A percentile compares a stretch with the other conserved stretches of the same genome.
Evolutionary conservation across 1,284 basidiomycete genomes (phyloP).

Genomic region (Ustilago vetiveriae): DNA sequence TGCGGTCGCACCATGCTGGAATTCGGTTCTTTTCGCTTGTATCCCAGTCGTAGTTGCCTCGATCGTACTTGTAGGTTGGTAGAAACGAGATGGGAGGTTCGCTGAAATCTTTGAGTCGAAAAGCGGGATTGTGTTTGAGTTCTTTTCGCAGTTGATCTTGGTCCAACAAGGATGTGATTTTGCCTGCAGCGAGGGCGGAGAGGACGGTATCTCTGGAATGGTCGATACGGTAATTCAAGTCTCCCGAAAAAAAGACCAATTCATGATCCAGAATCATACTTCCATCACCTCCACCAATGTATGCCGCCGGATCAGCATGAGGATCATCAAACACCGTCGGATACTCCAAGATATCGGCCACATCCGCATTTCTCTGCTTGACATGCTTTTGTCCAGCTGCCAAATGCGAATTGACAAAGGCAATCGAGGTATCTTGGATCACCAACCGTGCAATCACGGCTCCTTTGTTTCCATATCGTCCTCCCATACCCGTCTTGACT

Average conservation of each 20-base stretch:
- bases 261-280: slow-evolving; percentile 95
- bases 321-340: slow-evolving; percentile 34
- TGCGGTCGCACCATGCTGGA: slow-evolving; percentile 95
- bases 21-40: slow-evolving; percentile 84
- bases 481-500: slow-evolving; percentile 89
- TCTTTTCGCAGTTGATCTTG: slow-evolving; percentile 92
- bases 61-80: slow-evolving; percentile 94
- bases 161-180: slow-evolving; percentile 74
- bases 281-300: slow-evolving; percentile 89
- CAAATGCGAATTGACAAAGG: slow-evolving; percentile 94
- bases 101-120: slow-evolving; percentile 81
- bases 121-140: slow-evolving; percentile 83
- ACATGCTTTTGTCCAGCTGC: slow-evolving; percentile 89
- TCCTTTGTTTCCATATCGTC: slow-evolving; percentile 96
- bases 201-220: slow-evolving; percentile 83
- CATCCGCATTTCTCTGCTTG: slow-evolving; percentile 83
- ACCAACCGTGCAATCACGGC: slow-evolving; percentile 89
- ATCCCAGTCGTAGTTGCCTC: slow-evolving; percentile 78
- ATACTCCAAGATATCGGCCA: slow-evolving; percentile 72
- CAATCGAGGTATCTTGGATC: slow-evolving; percentile 80
- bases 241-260: slow-evolving; percentile 82
- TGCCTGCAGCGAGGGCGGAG: slow-evolving; percentile 74
- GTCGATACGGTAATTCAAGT: slow-evolving; percentile 82
- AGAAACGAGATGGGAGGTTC: slow-evolving; percentile 75
- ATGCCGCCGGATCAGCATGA: slow-evolving; percentile 70